phyloP scores from a whole-genome alignment of 106 monocot species.

The Platanthera guangdongensis region DNA sequence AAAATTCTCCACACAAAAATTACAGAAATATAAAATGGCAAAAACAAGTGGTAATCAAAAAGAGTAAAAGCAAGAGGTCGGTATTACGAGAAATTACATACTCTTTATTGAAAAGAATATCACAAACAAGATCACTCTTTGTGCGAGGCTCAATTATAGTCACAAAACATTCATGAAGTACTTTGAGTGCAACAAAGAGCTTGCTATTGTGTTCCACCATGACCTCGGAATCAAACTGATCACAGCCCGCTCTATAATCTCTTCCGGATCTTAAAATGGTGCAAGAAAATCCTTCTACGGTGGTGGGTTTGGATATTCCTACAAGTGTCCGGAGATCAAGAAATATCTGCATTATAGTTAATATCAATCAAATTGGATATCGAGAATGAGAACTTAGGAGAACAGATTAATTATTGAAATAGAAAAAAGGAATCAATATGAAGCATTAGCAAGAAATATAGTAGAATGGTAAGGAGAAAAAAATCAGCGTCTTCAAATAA shows the following conservation, averaged over 20 bases:
- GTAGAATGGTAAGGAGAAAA: not conserved
- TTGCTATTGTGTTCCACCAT: constrained; percentile 42
- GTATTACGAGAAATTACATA: constrained; percentile 15
- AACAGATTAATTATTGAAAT: not conserved
- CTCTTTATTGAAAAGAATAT: constrained; percentile 68
- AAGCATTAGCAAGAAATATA: not conserved
- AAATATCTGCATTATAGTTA: constrained; percentile 45
- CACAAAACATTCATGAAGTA: constrained; percentile 73
- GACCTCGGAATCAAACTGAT: constrained; percentile 20
- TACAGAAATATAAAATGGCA: not conserved
- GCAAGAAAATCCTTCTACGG: constrained; percentile 47
- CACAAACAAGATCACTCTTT: constrained; percentile 43
- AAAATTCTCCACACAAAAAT: not conserved
- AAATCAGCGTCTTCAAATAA: no score
- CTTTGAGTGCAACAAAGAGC: constrained; percentile 52
- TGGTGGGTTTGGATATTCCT: constrained; percentile 38
- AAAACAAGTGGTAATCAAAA: not conserved
- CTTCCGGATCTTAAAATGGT: constrained; percentile 38
- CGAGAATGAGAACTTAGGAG: not conserved
- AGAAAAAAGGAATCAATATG: not conserved
- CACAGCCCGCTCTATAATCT: constrained; percentile 17
- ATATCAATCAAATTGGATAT: not conserved
- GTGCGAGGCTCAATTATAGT: constrained; percentile 56
- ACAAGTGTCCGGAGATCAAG: constrained; percentile 33
- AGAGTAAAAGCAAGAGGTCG: not conserved